phyloP scores from a whole-genome alignment of 1,284 basidiomycete species.

The Thelephora terrestris region DNA sequence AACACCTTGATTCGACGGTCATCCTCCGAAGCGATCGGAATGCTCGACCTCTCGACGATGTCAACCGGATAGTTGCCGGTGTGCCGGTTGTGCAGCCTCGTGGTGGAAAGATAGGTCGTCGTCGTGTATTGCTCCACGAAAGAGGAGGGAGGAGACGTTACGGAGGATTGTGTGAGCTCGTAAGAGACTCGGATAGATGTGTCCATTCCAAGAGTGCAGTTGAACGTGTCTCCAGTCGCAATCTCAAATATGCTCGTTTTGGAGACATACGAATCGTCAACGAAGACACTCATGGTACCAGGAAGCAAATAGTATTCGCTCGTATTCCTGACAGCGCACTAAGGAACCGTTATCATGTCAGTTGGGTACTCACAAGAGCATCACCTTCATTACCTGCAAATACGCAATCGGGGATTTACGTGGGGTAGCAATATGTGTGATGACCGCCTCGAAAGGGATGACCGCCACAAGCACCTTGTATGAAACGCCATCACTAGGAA shows the following conservation, averaged over 20 bases:
- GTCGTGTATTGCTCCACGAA: slow-evolving; percentile 35
- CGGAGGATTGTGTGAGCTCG: slow-evolving; percentile 7
- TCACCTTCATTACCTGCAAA: slow-evolving; percentile 27
- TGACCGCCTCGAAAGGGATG: slow-evolving; percentile 34
- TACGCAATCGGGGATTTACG: slow-evolving; percentile 35
- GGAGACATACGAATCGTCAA: slow-evolving; percentile 41
- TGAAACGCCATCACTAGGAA: slow-evolving; percentile 40
- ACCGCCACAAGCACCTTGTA: slow-evolving; percentile 45
- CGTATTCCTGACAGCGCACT: slow-evolving; percentile 41
- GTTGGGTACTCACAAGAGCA: neutral
- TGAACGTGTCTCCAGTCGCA: slow-evolving; percentile 38
- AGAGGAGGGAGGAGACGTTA: neutral
- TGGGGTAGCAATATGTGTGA: slow-evolving; percentile 41
- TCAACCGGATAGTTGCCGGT: slow-evolving; percentile 28
- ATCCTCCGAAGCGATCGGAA: neutral
- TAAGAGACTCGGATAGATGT: slow-evolving; percentile 37
- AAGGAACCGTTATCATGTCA: slow-evolving; percentile 3
- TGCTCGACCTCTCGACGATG: slow-evolving; percentile 26
- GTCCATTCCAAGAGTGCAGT: slow-evolving; percentile 46
- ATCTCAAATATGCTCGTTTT: slow-evolving; percentile 39
- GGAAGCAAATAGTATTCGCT: slow-evolving; percentile 41
- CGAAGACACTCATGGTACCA: slow-evolving; percentile 39
- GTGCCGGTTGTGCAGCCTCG: slow-evolving; percentile 39
- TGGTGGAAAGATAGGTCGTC: slow-evolving; percentile 33
- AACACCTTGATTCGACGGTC: slow-evolving; percentile 10